phyloP scores from a whole-genome alignment of 768 basidiomycete species.

The Crepidotus variabilis region DNA sequence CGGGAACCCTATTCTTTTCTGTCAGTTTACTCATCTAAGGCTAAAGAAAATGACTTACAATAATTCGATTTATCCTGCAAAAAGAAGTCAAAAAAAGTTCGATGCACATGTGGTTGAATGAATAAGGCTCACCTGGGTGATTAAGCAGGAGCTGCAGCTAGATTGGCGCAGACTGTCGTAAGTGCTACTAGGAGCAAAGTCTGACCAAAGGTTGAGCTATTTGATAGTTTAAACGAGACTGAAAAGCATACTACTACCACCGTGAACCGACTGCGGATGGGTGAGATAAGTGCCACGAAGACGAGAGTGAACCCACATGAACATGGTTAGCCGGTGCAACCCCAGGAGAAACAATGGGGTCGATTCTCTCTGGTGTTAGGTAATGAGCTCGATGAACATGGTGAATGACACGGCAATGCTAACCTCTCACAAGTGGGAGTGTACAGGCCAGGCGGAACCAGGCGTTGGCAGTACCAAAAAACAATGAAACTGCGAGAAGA shows the following conservation, averaged over 20 bases:
- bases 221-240: neutral
- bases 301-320: conserved; percentile 24
- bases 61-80: conserved; percentile 36
- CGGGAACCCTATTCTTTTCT: conserved; percentile 30
- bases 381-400: neutral
- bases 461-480: conserved; percentile 9
- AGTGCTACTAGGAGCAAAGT: conserved; percentile 30
- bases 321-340: conserved; percentile 34
- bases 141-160: conserved; percentile 33
- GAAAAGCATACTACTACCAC: conserved; percentile 28
- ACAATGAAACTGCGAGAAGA: neutral
- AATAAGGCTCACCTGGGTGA: conserved; percentile 23
- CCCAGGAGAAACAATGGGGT: conserved; percentile 34
- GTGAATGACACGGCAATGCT: neutral
- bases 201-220: conserved; percentile 13
- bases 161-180: conserved; percentile 31
- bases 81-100: neutral
- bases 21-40: neutral
- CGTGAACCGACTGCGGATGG: conserved; percentile 30
- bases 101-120: neutral
- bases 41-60: conserved; percentile 20
- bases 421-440: conserved; percentile 35
- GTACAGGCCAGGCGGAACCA: conserved; percentile 42
- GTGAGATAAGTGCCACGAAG: neutral
- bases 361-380: conserved; percentile 27